These are phyloP conservation scores for Candida pini DNA, from an alignment of 805 yeast species.

Conservation along the genomic window DNA sequence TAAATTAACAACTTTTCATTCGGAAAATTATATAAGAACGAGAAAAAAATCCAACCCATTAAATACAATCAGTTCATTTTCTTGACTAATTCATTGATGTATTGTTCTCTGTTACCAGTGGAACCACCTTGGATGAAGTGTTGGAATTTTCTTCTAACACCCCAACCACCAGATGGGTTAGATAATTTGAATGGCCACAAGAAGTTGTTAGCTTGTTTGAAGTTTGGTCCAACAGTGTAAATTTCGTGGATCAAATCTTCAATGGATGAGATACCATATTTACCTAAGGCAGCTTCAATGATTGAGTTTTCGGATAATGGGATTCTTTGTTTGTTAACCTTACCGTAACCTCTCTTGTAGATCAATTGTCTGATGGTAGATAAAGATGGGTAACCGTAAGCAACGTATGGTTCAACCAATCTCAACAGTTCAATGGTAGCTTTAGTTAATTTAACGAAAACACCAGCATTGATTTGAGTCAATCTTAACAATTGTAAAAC, in stretches of 20 bases:
- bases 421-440: constrained; percentile 89
- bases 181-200: constrained; percentile 97
- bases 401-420: constrained; percentile 94
- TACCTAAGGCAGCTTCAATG: constrained; percentile 83
- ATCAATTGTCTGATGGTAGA: constrained; percentile 87
- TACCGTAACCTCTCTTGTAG: constrained; percentile 98
- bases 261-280: constrained; percentile 86
- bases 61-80: constrained; percentile 69
- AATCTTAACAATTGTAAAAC: constrained; percentile 91
- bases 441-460: constrained; percentile 91
- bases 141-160: constrained; percentile 93
- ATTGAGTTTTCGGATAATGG: constrained; percentile 82
- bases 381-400: constrained; percentile 96
- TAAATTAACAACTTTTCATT: constrained; percentile 4
- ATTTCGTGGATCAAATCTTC: constrained; percentile 96
- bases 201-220: constrained; percentile 98
- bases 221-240: constrained; percentile 95
- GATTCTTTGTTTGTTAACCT: constrained; percentile 93
- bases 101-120: constrained; percentile 96
- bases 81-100: constrained; percentile 90
- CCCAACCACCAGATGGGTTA: constrained; percentile 97
- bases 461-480: constrained; percentile 92
- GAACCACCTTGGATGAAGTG: constrained; percentile 98
- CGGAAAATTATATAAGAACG: constrained; percentile 1
- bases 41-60: constrained; percentile 1